Base-by-base conservation (phyloP, 495 filamentous ascomycete species). In the Podospora fimiseda region DNA sequence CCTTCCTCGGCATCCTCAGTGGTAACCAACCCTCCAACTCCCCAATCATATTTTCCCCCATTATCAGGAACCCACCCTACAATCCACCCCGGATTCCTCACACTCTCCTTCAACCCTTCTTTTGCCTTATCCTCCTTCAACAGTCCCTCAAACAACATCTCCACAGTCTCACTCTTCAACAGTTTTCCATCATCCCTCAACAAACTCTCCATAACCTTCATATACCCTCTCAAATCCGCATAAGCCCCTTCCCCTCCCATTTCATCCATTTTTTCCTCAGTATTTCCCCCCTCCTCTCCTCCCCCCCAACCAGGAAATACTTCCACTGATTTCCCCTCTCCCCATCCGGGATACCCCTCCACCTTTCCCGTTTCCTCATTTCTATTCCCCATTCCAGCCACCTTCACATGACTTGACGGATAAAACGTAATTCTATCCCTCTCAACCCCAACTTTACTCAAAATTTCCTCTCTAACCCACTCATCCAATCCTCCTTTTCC, bases 231-330 rank as follows among this genome's bases (percentile, higher is more conserved):
- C 55, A 66, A 39, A 2, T 58, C 54, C 2, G 60, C 62, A 33
- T 55, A 61, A 14, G 54, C 37, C 0, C 66, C 72, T 27, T 70
- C 63, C 0, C 70, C 71, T 13, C 71, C 70, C 4, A 59, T 60
- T 7, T 40, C 51, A 2, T 51, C 51, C 1, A 30, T 48, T 19
- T 44, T 27, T 0, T n/a, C 3, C 5, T 55, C 56, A 11, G 11
- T 13, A 38, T 22, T 48, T 27, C 16, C 20, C 43, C 1, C 66
- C 39, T 18, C 60, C 58, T 0, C 55, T 53, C 9, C 53, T 58
- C 2, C 37, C 51, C 0, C 39, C 24, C 39, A 19, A 5, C 27
- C 27, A 33, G 5, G 27, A 33, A n/a, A n/a, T n/a, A n/a, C n/a
- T n/a, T n/a, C n/a, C n/a, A n/a, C n/a, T n/a, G n/a, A n/a, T n/a